phyloP scores from a whole-genome alignment of 2,329 filamentous ascomycete species.

The Sporothrix sp. region DNA sequence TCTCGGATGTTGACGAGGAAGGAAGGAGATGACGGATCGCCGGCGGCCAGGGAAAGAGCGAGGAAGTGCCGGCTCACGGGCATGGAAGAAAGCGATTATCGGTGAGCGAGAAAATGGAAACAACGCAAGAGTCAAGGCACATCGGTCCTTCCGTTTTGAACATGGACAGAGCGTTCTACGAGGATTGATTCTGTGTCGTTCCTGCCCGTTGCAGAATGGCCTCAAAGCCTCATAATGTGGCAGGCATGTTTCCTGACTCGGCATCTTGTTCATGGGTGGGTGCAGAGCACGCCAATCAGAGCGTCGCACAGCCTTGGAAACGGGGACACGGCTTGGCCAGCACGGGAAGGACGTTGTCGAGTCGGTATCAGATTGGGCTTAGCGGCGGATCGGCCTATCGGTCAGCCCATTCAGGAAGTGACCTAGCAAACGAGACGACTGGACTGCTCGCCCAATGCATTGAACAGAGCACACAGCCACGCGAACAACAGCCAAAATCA shows the following conservation, averaged over 20 bases:
- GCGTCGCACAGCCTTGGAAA: background rate
- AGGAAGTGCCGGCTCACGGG: too few relatives aligned
- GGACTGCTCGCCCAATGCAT: too few relatives aligned
- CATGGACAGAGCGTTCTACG: background rate
- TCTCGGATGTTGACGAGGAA: background rate
- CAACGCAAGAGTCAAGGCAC: slow-evolving; percentile 1
- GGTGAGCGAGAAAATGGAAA: slow-evolving; percentile 1
- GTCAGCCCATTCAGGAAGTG: slow-evolving; percentile 15
- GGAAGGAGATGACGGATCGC: background rate
- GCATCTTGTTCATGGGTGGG: too few relatives aligned
- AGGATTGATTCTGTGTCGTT: background rate
- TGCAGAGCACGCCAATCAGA: background rate
- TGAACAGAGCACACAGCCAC: too few relatives aligned
- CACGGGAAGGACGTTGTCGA: slow-evolving; percentile 1
- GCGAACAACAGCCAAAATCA: too few relatives aligned
- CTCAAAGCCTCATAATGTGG: background rate
- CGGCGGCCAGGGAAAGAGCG: background rate
- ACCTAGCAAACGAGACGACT: too few relatives aligned
- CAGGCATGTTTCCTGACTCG: too few relatives aligned
- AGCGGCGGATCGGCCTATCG: slow-evolving; percentile 19
- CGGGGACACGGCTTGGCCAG: slow-evolving; percentile 5
- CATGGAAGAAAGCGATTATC: background rate
- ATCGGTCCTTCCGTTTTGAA: slow-evolving; percentile 13
- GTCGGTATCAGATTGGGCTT: slow-evolving; percentile 29
- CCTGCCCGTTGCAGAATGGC: slow-evolving; percentile 8